These are phyloP conservation scores for Radiomyces spectabilis DNA, from an alignment of 192 early-diverging fungal species.

Conservation along the genomic window DNA sequence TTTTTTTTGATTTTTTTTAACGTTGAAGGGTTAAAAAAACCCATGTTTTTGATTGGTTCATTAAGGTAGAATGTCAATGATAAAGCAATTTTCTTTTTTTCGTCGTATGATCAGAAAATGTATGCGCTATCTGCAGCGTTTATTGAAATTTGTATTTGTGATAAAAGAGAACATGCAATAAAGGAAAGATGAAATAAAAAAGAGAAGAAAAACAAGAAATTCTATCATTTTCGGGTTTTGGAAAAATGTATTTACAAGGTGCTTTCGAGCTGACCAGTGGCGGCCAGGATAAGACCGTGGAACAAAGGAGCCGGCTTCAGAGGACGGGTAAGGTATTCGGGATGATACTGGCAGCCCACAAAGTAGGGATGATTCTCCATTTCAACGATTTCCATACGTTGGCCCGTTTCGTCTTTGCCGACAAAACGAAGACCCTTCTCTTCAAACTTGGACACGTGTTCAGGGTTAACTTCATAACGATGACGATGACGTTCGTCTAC, in stretches of 20 bases:
- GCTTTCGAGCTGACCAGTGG: constrained; percentile 64
- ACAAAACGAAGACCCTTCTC: constrained; percentile 1
- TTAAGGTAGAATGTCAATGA: too few species aligned
- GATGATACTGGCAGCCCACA: constrained; percentile 94
- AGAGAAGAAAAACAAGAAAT: too few species aligned
- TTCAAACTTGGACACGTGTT: constrained; percentile 54
- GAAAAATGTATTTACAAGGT: constrained; percentile 32
- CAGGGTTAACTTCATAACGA: constrained; percentile 97
- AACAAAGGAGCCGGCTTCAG: constrained; percentile 88
- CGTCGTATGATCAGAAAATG: too few species aligned
- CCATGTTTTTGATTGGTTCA: too few species aligned
- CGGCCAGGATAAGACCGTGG: constrained; percentile 86
- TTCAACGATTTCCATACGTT: constrained; percentile 99
- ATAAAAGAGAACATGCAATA: too few species aligned
- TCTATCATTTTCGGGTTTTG: too few species aligned
- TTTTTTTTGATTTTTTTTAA: too few species aligned
- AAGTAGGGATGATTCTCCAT: constrained; percentile 82
- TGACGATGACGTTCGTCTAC: constrained; percentile 94
- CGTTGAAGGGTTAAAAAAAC: too few species aligned
- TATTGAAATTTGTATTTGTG: too few species aligned
- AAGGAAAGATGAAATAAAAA: too few species aligned
- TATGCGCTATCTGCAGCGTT: too few species aligned
- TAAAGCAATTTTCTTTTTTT: too few species aligned
- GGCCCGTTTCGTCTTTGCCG: constrained; percentile 26
- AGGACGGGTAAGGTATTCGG: constrained; percentile 95